Percentiles rank a stretch among this genome's conserved stretches.
These are phyloP conservation scores for Pseudogymnoascus sp. DNA, from an alignment of 2,329 filamentous ascomycete species.

Conservation along the genomic window DNA sequence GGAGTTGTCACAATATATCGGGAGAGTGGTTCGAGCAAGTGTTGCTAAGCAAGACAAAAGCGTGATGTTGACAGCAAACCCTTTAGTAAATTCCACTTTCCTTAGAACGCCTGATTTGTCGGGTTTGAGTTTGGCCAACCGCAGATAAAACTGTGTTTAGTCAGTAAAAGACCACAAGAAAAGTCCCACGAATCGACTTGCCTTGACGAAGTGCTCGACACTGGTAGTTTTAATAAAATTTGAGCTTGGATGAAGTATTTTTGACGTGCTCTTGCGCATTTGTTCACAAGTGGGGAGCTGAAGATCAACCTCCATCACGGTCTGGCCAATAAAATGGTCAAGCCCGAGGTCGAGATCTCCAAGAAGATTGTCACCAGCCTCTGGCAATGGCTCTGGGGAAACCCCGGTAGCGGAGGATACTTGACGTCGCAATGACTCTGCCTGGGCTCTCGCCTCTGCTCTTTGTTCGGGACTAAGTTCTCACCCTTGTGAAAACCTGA, in stretches of 20 bases:
- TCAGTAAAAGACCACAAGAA: background rate
- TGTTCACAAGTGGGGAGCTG: slow-evolving; percentile 62
- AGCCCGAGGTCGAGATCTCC: slow-evolving; percentile 50
- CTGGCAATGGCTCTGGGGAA: slow-evolving; percentile 23
- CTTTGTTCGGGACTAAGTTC: slow-evolving; percentile 48
- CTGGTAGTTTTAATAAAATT: slow-evolving; percentile 66
- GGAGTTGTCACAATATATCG: slow-evolving; percentile 54
- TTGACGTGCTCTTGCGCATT: slow-evolving; percentile 54
- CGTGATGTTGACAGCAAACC: slow-evolving; percentile 41
- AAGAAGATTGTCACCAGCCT: slow-evolving; percentile 49
- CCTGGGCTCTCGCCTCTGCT: slow-evolving; percentile 27
- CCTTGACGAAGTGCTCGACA: slow-evolving; percentile 73
- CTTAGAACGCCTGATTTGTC: slow-evolving; percentile 48
- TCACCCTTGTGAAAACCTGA: slow-evolving; percentile 58
- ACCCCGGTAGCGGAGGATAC: slow-evolving; percentile 43
- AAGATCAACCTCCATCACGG: slow-evolving; percentile 69
- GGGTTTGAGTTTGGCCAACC: slow-evolving; percentile 59
- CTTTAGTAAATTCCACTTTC: slow-evolving; percentile 49
- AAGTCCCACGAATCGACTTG: slow-evolving; percentile 27
- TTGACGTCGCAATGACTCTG: slow-evolving; percentile 31
- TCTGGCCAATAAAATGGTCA: slow-evolving; percentile 55
- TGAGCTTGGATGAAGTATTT: slow-evolving; percentile 61
- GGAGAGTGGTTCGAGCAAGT: slow-evolving; percentile 61
- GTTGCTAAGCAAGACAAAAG: slow-evolving; percentile 66
- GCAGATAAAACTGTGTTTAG: slow-evolving; percentile 56